Evolutionary conservation across 768 basidiomycete genomes (phyloP).

Genomic region (Suillus hirtellus): DNA sequence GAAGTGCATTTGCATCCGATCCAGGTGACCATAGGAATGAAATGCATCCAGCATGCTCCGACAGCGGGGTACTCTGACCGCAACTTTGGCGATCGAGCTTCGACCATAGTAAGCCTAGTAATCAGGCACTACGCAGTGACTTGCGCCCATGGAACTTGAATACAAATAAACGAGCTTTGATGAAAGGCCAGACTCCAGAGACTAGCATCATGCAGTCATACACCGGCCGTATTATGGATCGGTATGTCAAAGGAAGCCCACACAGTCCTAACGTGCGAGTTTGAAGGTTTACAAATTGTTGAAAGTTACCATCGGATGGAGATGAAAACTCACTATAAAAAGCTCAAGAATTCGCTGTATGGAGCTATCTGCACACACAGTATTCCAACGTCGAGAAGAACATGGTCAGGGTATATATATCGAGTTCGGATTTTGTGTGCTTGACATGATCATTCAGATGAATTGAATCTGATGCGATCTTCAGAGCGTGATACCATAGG

Average conservation of each 20-base stretch:
- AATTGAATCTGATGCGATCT: neutral
- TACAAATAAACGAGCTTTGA: neutral
- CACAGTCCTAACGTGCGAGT: neutral
- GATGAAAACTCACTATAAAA: neutral
- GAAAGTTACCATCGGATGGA: neutral
- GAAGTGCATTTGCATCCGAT: neutral
- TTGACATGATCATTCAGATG: neutral
- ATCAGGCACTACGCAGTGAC: neutral
- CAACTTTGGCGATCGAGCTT: neutral
- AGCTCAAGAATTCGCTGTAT: neutral
- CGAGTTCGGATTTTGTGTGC: neutral
- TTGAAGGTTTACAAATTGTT: neutral
- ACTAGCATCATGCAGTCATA: neutral
- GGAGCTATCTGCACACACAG: neutral
- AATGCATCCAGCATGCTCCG: neutral
- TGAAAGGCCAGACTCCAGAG: neutral
- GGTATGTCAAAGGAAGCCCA: neutral
- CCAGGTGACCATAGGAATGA: neutral
- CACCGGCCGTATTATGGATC: neutral
- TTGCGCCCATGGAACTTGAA: neutral
- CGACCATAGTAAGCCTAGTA: neutral
- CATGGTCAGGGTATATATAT: neutral
- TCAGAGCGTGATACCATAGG: too few species aligned
- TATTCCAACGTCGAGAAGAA: neutral
- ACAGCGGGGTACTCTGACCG: neutral